A percentile compares a stretch with the other conserved stretches of the same genome.
phyloP scores from a whole-genome alignment of 768 basidiomycete species.

The Boletus tylopilopsis region DNA sequence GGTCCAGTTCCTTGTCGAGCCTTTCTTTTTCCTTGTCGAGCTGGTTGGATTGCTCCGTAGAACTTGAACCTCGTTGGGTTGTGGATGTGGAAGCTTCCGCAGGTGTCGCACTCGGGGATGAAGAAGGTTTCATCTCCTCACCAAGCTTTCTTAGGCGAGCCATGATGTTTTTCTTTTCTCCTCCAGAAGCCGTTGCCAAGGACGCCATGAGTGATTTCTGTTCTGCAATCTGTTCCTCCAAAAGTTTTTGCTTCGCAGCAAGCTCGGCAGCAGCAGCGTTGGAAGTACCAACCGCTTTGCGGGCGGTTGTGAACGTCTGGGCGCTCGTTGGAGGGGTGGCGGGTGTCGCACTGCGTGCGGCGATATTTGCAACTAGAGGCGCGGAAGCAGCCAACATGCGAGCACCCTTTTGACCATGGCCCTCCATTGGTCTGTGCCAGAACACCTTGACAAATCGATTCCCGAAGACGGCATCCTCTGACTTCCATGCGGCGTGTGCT shows the following conservation, averaged over 20 bases:
- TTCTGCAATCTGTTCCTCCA: constrained; percentile 82
- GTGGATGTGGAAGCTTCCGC: constrained; percentile 27
- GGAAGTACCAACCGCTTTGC: constrained; percentile 37
- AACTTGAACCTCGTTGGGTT: constrained; percentile 19
- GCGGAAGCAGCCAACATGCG: constrained; percentile 82
- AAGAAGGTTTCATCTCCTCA: constrained; percentile 65
- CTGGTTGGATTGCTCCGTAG: constrained; percentile 37
- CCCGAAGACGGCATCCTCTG: constrained; percentile 90
- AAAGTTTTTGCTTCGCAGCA: constrained; percentile 68
- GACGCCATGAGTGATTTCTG: constrained; percentile 83
- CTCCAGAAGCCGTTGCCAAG: constrained; percentile 55
- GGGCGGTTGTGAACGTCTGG: constrained; percentile 21
- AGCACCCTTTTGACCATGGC: constrained; percentile 77
- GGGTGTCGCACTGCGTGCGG: constrained; percentile 48
- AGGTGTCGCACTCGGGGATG: constrained; percentile 27
- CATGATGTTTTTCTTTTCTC: constrained; percentile 82
- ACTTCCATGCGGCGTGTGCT: constrained; percentile 87
- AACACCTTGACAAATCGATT: constrained; percentile 95
- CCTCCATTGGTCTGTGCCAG: constrained; percentile 93
- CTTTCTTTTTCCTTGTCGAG: constrained; percentile 58
- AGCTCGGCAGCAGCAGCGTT: constrained; percentile 45
- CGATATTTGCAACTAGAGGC: constrained; percentile 64
- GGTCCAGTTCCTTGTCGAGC: constrained; percentile 82
- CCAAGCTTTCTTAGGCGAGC: constrained; percentile 67
- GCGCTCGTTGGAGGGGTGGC: constrained; percentile 30